phyloP scores from a whole-genome alignment of 2,329 filamentous ascomycete genomes.

The Aspergillus eucalypticola region DNA sequence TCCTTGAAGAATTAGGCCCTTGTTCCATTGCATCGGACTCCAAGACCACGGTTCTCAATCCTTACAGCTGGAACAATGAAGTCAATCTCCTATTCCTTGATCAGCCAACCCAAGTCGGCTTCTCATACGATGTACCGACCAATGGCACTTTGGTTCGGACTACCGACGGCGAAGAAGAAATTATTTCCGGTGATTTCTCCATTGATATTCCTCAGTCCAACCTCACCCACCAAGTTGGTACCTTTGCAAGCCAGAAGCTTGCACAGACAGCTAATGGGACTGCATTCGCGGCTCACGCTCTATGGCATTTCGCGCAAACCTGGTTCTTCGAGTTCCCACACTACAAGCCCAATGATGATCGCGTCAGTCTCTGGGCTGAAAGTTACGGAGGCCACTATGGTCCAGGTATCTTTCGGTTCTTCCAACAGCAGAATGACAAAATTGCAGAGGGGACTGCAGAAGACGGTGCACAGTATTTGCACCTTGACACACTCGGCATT shows the following conservation, averaged over 20 bases:
- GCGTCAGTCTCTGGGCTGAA: slow-evolving; percentile 8
- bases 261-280: slow-evolving; percentile 3
- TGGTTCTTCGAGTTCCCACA: slow-evolving; percentile 1
- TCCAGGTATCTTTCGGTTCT: background rate
- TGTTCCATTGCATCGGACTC: slow-evolving; percentile 31
- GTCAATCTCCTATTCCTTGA: slow-evolving; percentile 5
- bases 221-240: background rate
- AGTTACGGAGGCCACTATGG: slow-evolving; percentile 8
- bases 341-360: background rate
- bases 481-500: slow-evolving; percentile 1
- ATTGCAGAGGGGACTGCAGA: background rate
- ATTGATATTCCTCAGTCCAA: background rate
- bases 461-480: background rate
- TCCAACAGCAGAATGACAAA: slow-evolving; percentile 5
- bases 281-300: background rate
- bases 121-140: slow-evolving; percentile 5
- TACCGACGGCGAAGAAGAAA: background rate
- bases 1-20: slow-evolving; percentile 53
- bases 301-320: slow-evolving; percentile 6
- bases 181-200: background rate
- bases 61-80: slow-evolving; percentile 9
- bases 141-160: background rate
- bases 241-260: slow-evolving; percentile 7
- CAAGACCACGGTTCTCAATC: background rate
- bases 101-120: slow-evolving; percentile 3